Conservation (phyloP, 169 alveolate species). For the Plasmodium reichenowi region DNA sequence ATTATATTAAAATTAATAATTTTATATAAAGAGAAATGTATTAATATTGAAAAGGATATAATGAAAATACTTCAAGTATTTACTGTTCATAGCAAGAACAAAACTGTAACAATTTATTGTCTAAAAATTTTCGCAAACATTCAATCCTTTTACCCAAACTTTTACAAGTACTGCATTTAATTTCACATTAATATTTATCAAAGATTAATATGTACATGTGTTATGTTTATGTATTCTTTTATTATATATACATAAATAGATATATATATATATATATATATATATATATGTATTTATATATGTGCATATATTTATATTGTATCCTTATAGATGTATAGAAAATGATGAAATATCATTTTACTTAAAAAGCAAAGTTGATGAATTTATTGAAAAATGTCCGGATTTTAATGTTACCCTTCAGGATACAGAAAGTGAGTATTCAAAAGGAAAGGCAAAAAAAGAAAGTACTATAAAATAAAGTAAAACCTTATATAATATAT, state of each 20-base stretch:
- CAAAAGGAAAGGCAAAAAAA: background rate
- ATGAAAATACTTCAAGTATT: constrained; percentile 59
- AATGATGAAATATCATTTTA: constrained; percentile 69
- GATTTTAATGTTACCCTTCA: constrained; percentile 22
- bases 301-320: background rate
- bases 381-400: constrained; percentile 53
- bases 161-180: constrained; percentile 22
- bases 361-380: constrained; percentile 62
- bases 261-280: background rate
- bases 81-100: constrained; percentile 68
- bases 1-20: constrained; percentile 36
- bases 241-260: background rate
- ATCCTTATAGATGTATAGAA: constrained; percentile 54
- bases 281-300: background rate
- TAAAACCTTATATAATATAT: background rate
- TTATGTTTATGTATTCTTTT: too few species aligned
- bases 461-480: background rate
- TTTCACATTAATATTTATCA: too few species aligned
- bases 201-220: too few species aligned
- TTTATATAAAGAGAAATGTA: constrained; percentile 66
- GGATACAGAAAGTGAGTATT: constrained; percentile 30
- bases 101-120: constrained; percentile 46
- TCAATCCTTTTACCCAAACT: constrained; percentile 45
- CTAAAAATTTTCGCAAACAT: constrained; percentile 72
- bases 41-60: constrained; percentile 64